Evolutionary conservation across 2,329 filamentous ascomycete genomes (phyloP), one percentile per base, ranked within the genome.

Genomic region (Rutstroemia sp.): DNA sequence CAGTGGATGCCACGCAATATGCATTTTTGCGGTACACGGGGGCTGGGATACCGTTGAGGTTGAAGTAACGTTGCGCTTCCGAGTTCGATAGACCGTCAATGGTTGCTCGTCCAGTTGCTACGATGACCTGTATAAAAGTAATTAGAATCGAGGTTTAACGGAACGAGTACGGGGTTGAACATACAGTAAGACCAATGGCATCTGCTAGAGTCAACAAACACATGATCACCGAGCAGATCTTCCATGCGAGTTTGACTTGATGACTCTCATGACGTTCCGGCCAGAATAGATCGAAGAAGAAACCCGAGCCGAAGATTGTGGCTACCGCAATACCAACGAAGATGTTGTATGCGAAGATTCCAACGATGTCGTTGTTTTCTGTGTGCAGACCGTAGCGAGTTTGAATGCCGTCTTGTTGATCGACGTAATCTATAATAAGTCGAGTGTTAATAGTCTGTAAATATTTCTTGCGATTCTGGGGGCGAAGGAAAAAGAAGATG

Each of bases 271-370:
- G 66, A 48, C 80, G 73, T 51, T 79, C 78, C 0, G 80, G 80
- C 78, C 78, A 83, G 69, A 82, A 81, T 3, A 83, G 74, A 63
- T 83, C 80, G 68, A 83, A 82, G 72, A 83, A 82, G 71, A 83
- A 83, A 0, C 75, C 80, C 0, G 76, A 75, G 21, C 79, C 79
- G 62, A 83, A 83, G 62, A 83, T 77, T 47, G 75, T 78, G 14
- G 79, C 79, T 8, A 82, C 76, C 17, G 75, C 78, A 34, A 83
- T 72, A 19, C 80, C 80, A 7, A 78, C 75, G 59, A 81, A 82
- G 63, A 83, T 81, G 64, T 83, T 82, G 70, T 77, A 83, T 1
- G 76, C 76, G 1, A 75, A 76, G 8, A 78, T 76, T 25, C 78
- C 79, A 59, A 83, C 69, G 59, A 78, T 80, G 63, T 80, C 73